phyloP scores from a whole-genome alignment of 2,329 filamentous ascomycete species.

The Penicillium sp. region DNA sequence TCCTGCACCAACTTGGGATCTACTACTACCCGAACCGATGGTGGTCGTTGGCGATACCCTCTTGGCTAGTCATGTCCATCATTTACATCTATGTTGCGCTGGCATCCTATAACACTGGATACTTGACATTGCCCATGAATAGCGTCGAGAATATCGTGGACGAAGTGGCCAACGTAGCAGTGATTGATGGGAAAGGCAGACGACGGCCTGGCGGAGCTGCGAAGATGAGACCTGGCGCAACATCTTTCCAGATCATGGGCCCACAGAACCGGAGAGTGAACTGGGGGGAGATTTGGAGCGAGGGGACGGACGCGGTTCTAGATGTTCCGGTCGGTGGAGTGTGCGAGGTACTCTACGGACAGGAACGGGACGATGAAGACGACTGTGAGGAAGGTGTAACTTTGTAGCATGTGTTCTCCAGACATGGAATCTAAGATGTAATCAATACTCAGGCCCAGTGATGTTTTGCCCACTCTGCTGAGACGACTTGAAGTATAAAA shows the following conservation, averaged over 20 bases:
- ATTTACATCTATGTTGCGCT: constrained; percentile 95
- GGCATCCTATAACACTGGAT: constrained; percentile 86
- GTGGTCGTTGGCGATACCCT: constrained; percentile 94
- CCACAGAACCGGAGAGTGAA: constrained; percentile 56
- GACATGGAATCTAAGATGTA: constrained; percentile 1
- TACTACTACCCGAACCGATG: constrained; percentile 97
- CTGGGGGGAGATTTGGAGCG: constrained; percentile 86
- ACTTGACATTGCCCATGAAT: constrained; percentile 78
- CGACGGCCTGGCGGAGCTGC: constrained; percentile 53
- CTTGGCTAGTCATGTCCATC: constrained; percentile 84
- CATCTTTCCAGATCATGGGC: constrained; percentile 48
- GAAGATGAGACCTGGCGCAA: constrained; percentile 47
- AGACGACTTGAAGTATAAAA: constrained; percentile 7
- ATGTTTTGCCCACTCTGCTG: neutral
- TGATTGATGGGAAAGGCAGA: constrained; percentile 73
- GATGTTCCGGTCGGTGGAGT: constrained; percentile 94
- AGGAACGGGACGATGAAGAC: constrained; percentile 50
- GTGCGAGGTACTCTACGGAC: constrained; percentile 90
- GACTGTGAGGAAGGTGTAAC: constrained; percentile 23
- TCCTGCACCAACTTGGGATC: constrained; percentile 90
- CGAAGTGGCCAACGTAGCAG: constrained; percentile 82
- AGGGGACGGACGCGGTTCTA: constrained; percentile 95
- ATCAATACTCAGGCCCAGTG: neutral
- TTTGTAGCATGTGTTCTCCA: neutral
- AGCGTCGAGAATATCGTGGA: constrained; percentile 91